Conservation (phyloP, 441 rosid genomes). For the Erodium chrysanthum region DNA sequence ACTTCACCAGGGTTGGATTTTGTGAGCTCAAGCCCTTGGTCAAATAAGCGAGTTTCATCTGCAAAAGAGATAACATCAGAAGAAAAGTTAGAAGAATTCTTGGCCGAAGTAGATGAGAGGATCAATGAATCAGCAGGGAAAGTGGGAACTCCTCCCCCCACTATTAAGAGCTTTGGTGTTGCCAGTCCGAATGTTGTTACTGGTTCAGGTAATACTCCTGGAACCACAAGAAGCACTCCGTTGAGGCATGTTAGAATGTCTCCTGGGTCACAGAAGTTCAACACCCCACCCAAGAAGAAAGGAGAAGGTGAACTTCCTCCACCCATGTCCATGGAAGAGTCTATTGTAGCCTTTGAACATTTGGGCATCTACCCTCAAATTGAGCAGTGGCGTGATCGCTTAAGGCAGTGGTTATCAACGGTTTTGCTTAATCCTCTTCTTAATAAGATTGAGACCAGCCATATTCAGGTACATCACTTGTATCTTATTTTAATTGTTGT, state of each 20-base stretch:
- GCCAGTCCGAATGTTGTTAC: slow-evolving; percentile 59
- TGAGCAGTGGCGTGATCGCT: slow-evolving; percentile 81
- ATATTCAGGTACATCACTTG: slow-evolving; percentile 50
- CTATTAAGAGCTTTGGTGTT: slow-evolving; percentile 46
- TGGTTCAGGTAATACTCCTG: slow-evolving; percentile 63
- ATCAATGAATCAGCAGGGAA: slow-evolving; percentile 69
- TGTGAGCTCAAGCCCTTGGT: slow-evolving; percentile 70
- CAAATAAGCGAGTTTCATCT: slow-evolving; percentile 40
- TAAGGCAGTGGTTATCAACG: slow-evolving; percentile 93
- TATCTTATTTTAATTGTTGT: neutral
- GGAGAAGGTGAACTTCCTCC: slow-evolving; percentile 89
- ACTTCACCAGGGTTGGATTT: slow-evolving; percentile 54
- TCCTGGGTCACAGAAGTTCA: slow-evolving; percentile 85
- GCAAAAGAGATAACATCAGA: slow-evolving; percentile 63
- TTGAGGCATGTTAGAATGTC: slow-evolving; percentile 90
- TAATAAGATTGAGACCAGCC: slow-evolving; percentile 72
- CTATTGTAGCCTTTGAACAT: slow-evolving; percentile 64
- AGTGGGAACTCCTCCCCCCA: slow-evolving; percentile 68
- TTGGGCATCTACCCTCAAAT: slow-evolving; percentile 85
- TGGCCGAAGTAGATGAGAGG: slow-evolving; percentile 69
- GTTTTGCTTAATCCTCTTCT: slow-evolving; percentile 67
- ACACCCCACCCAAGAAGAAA: slow-evolving; percentile 91
- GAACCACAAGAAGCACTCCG: slow-evolving; percentile 80
- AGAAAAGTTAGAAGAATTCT: slow-evolving; percentile 75
- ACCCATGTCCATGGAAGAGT: slow-evolving; percentile 83